A percentile compares a stretch with the other conserved stretches of the same genome.
Evolutionary conservation across 805 yeast genomes (phyloP).

Genomic region (Helenozyma rhizophorensis): DNA sequence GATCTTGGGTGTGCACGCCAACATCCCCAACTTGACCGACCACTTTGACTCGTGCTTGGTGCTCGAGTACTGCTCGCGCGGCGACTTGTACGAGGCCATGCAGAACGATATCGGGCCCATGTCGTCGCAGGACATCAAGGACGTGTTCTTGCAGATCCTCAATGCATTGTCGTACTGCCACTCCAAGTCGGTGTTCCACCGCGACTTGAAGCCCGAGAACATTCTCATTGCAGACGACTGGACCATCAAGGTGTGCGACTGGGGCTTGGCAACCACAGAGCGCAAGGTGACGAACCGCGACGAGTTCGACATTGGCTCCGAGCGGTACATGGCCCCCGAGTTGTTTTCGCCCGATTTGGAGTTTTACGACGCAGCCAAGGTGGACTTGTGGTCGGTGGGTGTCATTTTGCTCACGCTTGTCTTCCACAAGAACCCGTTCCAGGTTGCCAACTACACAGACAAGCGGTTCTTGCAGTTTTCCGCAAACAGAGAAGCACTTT

Average conservation of each 20-base stretch:
- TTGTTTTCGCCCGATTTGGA: slow-evolving; percentile 59
- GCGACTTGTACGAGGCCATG: slow-evolving; percentile 81
- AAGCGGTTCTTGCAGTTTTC: slow-evolving; percentile 83
- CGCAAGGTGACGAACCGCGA: slow-evolving; percentile 49
- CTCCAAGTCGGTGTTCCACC: slow-evolving; percentile 44
- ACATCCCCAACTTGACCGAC: slow-evolving; percentile 44
- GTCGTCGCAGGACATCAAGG: slow-evolving; percentile 50
- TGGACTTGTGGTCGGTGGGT: slow-evolving; percentile 89
- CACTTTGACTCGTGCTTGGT: slow-evolving; percentile 49
- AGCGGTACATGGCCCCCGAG: slow-evolving; percentile 94
- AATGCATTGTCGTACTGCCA: slow-evolving; percentile 52
- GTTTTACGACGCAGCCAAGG: slow-evolving; percentile 71
- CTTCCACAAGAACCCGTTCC: slow-evolving; percentile 87
- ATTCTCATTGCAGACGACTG: slow-evolving; percentile 47
- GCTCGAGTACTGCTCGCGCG: slow-evolving; percentile 81
- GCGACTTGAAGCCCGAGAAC: slow-evolving; percentile 58
- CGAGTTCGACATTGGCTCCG: slow-evolving; percentile 80
- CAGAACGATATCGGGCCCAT: slow-evolving; percentile 61
- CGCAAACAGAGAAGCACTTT: slow-evolving; percentile 79
- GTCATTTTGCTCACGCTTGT: slow-evolving; percentile 76
- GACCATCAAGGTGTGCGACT: slow-evolving; percentile 54
- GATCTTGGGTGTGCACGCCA: slow-evolving; percentile 50
- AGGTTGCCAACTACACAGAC: slow-evolving; percentile 74
- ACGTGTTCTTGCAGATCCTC: slow-evolving; percentile 48
- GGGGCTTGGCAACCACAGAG: slow-evolving; percentile 55